phyloP scores from a whole-genome alignment of 768 basidiomycete genomes.

The Amylocystis lapponica region DNA sequence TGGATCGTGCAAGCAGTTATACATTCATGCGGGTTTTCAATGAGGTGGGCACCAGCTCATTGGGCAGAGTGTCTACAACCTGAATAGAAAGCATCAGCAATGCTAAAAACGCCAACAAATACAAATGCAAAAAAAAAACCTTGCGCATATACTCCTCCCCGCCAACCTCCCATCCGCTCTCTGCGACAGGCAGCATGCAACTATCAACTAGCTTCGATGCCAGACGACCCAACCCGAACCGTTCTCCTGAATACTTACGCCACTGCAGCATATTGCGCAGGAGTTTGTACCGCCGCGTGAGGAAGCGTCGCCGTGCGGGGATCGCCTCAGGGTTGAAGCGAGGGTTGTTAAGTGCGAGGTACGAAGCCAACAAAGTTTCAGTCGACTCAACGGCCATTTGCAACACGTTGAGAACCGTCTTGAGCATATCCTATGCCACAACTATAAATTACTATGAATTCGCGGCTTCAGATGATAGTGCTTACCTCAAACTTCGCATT shows the following conservation, averaged over 20 bases:
- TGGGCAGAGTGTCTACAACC: constrained; percentile 10
- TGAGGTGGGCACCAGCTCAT: constrained; percentile 7
- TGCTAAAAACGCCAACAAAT: background rate
- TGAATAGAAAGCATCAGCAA: background rate
- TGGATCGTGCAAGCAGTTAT: background rate
- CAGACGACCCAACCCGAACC: constrained; percentile 49
- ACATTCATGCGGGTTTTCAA: background rate
- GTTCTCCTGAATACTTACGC: constrained; percentile 66
- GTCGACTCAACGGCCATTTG: constrained; percentile 48
- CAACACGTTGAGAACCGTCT: constrained; percentile 47
- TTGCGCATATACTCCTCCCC: constrained; percentile 58
- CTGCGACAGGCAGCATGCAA: constrained; percentile 59
- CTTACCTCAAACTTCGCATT: constrained; percentile 66
- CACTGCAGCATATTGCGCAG: constrained; percentile 68
- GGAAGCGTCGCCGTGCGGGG: constrained; percentile 63
- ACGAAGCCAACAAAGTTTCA: constrained; percentile 44
- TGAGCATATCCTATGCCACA: too few relatives aligned
- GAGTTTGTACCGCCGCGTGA: constrained; percentile 64
- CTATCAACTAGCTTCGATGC: constrained; percentile 51
- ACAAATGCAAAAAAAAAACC: constrained; percentile 31
- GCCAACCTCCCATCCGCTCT: constrained; percentile 84
- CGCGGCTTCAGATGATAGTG: too few relatives aligned
- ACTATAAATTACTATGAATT: too few relatives aligned
- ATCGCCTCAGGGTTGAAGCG: constrained; percentile 75
- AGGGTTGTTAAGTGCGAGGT: constrained; percentile 34